These are phyloP conservation scores for Geotrichum cucujoidarum DNA, from an alignment of 1,139 yeast genomes.

Conservation along the genomic window DNA sequence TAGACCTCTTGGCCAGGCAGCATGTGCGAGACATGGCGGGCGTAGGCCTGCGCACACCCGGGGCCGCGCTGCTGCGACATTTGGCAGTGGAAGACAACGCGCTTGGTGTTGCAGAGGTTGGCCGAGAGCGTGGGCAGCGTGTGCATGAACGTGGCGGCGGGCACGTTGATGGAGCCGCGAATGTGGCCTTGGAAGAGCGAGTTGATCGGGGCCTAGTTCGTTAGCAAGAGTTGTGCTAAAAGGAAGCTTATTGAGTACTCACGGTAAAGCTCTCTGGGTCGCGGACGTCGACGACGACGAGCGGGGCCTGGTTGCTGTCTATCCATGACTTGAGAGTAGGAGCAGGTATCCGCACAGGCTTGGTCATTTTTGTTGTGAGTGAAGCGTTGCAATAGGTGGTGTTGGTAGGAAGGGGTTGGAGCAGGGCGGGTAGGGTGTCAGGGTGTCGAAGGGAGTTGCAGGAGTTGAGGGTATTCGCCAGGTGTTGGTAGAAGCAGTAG, in stretches of 20 bases:
- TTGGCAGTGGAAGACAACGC: slow-evolving; percentile 85
- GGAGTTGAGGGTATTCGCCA: neutral
- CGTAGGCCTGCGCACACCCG: slow-evolving; percentile 63
- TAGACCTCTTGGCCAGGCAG: slow-evolving; percentile 50
- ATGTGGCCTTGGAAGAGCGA: slow-evolving; percentile 54
- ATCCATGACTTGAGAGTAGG: slow-evolving; percentile 30
- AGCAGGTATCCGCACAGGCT: slow-evolving; percentile 20
- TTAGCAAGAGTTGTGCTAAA: neutral
- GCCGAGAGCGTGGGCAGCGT: slow-evolving; percentile 44
- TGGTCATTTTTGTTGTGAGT: neutral
- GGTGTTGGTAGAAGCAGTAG: too few relatives aligned
- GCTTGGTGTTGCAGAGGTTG: slow-evolving; percentile 40
- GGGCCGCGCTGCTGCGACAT: slow-evolving; percentile 91
- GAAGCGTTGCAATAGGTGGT: neutral
- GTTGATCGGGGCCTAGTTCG: slow-evolving; percentile 3
- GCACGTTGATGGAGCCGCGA: slow-evolving; percentile 54
- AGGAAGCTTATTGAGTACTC: slow-evolving; percentile 26
- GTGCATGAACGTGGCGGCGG: slow-evolving; percentile 49
- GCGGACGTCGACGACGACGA: slow-evolving; percentile 79
- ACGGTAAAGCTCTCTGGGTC: slow-evolving; percentile 70
- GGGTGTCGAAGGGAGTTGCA: neutral
- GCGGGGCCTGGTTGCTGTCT: slow-evolving; percentile 22
- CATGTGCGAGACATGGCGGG: slow-evolving; percentile 45
- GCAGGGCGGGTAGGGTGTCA: neutral
- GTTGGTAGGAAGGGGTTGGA: slow-evolving; percentile 2